A percentile compares a stretch with the other conserved stretches of the same genome.
Conservation (phyloP, 148 eudicot species). For the Vaccinium darrowii region DNA sequence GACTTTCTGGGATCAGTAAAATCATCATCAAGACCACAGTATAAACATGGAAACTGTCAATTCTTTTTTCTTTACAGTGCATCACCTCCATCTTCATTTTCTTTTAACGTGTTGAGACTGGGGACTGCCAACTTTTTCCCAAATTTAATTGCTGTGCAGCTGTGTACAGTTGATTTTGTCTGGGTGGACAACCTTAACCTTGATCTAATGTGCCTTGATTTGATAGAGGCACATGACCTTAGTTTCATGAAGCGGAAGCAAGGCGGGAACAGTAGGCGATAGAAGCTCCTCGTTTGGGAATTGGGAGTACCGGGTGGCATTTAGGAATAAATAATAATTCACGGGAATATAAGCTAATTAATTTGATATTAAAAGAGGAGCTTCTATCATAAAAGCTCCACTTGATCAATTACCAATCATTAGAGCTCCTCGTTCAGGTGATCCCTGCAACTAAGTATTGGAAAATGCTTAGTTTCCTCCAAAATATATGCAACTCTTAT, state of each 20-base stretch:
- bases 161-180: not conserved
- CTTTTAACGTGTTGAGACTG: not conserved
- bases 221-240: not conserved
- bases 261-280: not conserved
- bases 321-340: not conserved
- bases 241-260: not conserved
- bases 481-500: too few relatives aligned
- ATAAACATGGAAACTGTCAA: not conserved
- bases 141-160: not conserved
- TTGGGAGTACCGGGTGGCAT: not conserved
- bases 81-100: not conserved
- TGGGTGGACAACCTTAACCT: not conserved
- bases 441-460: not conserved
- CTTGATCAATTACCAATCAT: not conserved
- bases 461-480: not conserved
- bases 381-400: not conserved
- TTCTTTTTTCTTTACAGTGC: not conserved
- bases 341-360: not conserved
- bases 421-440: not conserved
- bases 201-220: not conserved
- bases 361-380: not conserved
- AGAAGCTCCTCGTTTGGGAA: not conserved
- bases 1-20: not conserved
- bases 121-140: not conserved
- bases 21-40: not conserved